Evolutionary conservation across 192 early-diverging fungal species (phyloP), one percentile per base, ranked within the genome.

Genomic region (Coemansia sp.): DNA sequence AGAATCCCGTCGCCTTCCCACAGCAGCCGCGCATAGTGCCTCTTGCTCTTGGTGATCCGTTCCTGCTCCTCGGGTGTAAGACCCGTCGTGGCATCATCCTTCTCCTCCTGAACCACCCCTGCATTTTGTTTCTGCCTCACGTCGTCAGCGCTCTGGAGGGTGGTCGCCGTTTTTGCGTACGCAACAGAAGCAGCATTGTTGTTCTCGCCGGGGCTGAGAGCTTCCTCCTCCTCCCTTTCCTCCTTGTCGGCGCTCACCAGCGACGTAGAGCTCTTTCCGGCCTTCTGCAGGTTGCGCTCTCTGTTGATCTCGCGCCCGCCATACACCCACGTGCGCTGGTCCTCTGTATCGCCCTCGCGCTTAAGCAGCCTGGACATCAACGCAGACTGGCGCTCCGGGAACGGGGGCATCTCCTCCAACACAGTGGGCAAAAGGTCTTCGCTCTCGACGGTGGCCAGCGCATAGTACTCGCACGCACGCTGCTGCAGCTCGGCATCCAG

Each of bases 371-470:
- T 70, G 5, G 86, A 87, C 48, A 98, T 73, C 48, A 99, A 81
- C 1, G 93, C 90, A 1, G 95, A 98, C 70, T 95, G 94, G 23
- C 93, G 87, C 67, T 95, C 94, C 2, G 94, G 92, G 82, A 94
- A 99, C 40, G 92, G 93, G 52, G 98, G 98, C 94, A 99, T 99
- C 74, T 98, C 96, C 65, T 97, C 98, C 69, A 95, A 96, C 25
- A 96, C 91, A 0, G 89, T 90, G 41, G 95, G 93, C 25, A 99
- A 70, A 33, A 99, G 81, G 22, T 93, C 91, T 23, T 96, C 94
- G 23, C 87, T 90, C n/a, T 90, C 86, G 73, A 91, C 81, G 2
- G 87, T 91, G 9, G 87, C 87, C 63, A 99, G 86, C 9, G 92
- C 85, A 48, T 96, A 87, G 79, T 99, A 99, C 81, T 99, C 98